Evolutionary conservation across 163 green algal species (phyloP).

Genomic region (Coccomyxa subellipsoidea): DNA sequence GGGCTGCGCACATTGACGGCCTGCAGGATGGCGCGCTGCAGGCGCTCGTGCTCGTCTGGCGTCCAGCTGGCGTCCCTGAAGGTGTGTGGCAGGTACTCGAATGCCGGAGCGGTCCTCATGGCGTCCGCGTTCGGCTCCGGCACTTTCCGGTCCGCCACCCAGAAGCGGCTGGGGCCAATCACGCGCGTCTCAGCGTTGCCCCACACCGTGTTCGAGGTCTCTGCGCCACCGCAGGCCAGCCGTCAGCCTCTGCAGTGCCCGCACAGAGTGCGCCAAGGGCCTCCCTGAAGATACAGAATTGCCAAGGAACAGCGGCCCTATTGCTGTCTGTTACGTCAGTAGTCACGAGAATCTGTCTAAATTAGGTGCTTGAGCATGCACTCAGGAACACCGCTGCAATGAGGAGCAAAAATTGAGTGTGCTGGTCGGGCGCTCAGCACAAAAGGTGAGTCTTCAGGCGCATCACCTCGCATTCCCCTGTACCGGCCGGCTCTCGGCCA

Average conservation of each 20-base stretch:
- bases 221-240: background rate
- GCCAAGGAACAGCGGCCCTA: too few species aligned
- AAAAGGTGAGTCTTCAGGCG: background rate
- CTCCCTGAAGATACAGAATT: too few species aligned
- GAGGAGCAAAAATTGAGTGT: too few species aligned
- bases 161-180: constrained; percentile 8
- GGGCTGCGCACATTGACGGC: background rate
- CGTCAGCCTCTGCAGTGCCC: too few species aligned
- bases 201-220: background rate
- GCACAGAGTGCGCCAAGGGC: too few species aligned
- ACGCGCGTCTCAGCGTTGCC: background rate
- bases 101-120: background rate
- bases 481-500: background rate
- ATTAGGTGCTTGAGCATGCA: too few species aligned
- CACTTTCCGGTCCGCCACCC: background rate
- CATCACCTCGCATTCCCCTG: constrained; percentile 6
- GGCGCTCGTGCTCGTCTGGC: background rate
- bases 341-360: too few species aligned
- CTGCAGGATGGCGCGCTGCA: background rate
- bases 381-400: too few species aligned
- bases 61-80: constrained; percentile 5
- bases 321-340: too few species aligned
- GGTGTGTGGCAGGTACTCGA: constrained; percentile 10
- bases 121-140: constrained; percentile 11
- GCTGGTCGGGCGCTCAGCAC: too few species aligned